phyloP scores from a whole-genome alignment of 2,329 filamentous ascomycete species.

The Blastomyces emzantsi region DNA sequence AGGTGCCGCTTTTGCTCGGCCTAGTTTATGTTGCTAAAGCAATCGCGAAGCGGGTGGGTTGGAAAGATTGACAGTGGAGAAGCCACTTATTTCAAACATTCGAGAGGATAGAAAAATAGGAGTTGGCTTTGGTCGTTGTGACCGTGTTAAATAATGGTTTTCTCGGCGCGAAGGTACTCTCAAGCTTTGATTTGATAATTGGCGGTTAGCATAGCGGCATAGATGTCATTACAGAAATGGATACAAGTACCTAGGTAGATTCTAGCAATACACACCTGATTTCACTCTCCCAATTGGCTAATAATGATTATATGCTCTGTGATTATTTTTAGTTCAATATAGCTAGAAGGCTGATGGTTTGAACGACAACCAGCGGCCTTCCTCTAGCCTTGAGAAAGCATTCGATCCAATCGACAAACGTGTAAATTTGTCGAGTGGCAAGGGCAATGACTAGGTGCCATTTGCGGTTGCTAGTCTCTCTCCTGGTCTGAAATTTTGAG shows the following conservation, averaged over 20 bases:
- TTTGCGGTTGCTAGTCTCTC: not conserved
- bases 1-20: slow-evolving; percentile 70
- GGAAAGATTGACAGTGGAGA: slow-evolving; percentile 12
- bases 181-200: not conserved
- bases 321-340: not conserved
- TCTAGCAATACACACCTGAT: not conserved
- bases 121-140: not conserved
- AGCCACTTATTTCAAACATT: not conserved
- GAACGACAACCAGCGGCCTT: not conserved
- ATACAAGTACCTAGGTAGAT: not conserved
- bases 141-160: not conserved
- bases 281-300: not conserved
- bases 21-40: slow-evolving; percentile 66
- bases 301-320: not conserved
- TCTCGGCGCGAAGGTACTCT: not conserved
- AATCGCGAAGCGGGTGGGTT: slow-evolving; percentile 25
- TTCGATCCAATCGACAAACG: not conserved
- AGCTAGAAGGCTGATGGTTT: not conserved
- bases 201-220: not conserved
- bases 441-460: not conserved
- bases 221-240: not conserved
- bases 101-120: not conserved
- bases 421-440: not conserved
- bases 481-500: not conserved
- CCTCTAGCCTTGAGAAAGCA: not conserved